These are phyloP conservation scores for Spiraea crenata DNA, from an alignment of 331 rosid species.

Conservation along the genomic window DNA sequence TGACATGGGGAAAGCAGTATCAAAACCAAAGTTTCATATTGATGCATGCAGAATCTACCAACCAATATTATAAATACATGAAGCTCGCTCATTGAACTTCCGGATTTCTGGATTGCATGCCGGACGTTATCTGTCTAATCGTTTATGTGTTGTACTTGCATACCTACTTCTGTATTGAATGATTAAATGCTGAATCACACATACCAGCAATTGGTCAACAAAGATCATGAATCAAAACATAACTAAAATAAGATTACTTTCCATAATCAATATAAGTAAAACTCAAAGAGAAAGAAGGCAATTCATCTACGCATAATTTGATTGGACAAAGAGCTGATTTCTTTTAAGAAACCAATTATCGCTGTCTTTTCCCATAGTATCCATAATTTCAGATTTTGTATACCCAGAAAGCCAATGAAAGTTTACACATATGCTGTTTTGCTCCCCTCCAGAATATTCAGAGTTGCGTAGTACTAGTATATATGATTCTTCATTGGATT, in stretches of 20 bases:
- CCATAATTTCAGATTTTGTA: background rate
- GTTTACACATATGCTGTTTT: background rate
- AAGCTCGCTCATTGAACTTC: background rate
- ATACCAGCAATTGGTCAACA: background rate
- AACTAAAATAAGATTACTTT: background rate
- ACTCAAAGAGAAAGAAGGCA: background rate
- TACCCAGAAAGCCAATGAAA: background rate
- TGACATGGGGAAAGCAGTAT: too few relatives aligned
- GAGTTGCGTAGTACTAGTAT: too few relatives aligned
- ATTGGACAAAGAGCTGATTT: background rate
- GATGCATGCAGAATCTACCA: too few relatives aligned
- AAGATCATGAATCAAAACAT: background rate
- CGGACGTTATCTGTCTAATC: too few relatives aligned
- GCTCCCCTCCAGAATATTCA: too few relatives aligned
- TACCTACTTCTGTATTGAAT: background rate
- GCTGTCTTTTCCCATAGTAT: background rate
- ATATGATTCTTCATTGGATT: too few relatives aligned
- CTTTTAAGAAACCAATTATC: slow-evolving; percentile 2
- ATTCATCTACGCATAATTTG: background rate
- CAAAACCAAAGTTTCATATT: too few relatives aligned
- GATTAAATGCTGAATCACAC: background rate
- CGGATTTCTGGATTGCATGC: too few relatives aligned
- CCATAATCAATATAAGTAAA: background rate
- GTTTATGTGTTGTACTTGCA: background rate
- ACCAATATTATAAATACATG: background rate